Percentiles rank a stretch among this genome's conserved stretches.
phyloP scores from a whole-genome alignment of 2,329 filamentous ascomycete species.

The Emericellopsis atlantica region DNA sequence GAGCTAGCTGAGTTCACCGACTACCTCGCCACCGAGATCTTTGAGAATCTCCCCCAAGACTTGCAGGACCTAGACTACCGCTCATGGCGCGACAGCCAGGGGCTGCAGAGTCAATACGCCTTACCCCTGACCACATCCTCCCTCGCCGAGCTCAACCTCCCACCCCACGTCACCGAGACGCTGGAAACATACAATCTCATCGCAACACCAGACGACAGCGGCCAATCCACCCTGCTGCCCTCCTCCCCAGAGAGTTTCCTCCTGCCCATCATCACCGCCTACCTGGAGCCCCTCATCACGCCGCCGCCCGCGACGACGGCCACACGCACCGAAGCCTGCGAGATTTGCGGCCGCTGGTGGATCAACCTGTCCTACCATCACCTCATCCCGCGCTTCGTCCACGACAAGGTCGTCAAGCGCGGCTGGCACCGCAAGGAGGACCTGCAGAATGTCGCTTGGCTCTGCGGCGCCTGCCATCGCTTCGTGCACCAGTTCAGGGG shows the following conservation, averaged over 20 bases:
- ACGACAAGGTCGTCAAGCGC: conserved; percentile 62
- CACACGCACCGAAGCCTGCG: conserved; percentile 49
- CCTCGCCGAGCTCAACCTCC: conserved; percentile 37
- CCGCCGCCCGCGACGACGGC: conserved; percentile 51
- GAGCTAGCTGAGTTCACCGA: conserved; percentile 72
- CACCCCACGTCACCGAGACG: conserved; percentile 48
- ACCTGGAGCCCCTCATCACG: conserved; percentile 42
- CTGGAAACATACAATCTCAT: conserved; percentile 56
- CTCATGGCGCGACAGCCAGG: conserved; percentile 24
- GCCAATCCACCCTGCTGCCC: conserved; percentile 15
- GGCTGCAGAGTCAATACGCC: conserved; percentile 41
- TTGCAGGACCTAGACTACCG: conserved; percentile 52
- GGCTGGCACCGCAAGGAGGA: conserved; percentile 69
- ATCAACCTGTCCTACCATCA: conserved; percentile 75
- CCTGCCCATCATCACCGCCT: conserved; percentile 48
- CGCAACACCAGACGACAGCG: conserved; percentile 17
- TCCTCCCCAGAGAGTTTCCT: conserved; percentile 42
- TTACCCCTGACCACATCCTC: conserved; percentile 40
- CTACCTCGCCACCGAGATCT: conserved; percentile 62
- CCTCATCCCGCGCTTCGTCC: conserved; percentile 66
- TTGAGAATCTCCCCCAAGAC: conserved; percentile 47
- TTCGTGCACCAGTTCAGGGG: conserved; percentile 66
- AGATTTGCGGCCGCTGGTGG: conserved; percentile 65
- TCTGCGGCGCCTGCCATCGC: conserved; percentile 73
- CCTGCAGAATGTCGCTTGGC: conserved; percentile 72